Percentiles rank a stretch among this genome's conserved stretches.
phyloP scores from a whole-genome alignment of 108 stramenopile genomes.

The Nitzschia putrida region DNA sequence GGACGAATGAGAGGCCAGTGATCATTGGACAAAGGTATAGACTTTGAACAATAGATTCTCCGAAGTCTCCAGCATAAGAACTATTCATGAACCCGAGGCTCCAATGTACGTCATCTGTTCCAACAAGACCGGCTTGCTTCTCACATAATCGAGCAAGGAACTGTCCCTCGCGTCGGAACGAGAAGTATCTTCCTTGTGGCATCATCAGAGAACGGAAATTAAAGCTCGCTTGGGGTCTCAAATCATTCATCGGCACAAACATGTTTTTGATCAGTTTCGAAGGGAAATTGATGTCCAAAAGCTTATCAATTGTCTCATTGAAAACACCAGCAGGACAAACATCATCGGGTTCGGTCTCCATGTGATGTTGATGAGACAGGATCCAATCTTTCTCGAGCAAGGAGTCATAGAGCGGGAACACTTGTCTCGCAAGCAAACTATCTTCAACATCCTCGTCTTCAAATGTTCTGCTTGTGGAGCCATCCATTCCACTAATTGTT shows the following conservation, averaged over 20 bases:
- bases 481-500: not conserved
- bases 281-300: conserved; percentile 61
- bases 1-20: conserved; percentile 57
- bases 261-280: conserved; percentile 48
- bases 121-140: conserved; percentile 38
- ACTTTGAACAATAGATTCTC: conserved; percentile 67
- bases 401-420: conserved; percentile 47
- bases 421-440: conserved; percentile 40
- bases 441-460: conserved; percentile 11
- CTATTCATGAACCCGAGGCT: conserved; percentile 69
- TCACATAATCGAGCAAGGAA: conserved; percentile 57
- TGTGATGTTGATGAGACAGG: conserved; percentile 34
- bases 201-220: conserved; percentile 69
- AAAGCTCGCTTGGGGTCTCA: conserved; percentile 49
- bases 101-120: conserved; percentile 54
- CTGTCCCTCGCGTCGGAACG: conserved; percentile 67
- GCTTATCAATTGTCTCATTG: conserved; percentile 41
- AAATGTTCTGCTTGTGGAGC: not conserved
- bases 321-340: conserved; percentile 11
- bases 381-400: conserved; percentile 58
- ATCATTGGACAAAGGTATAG: conserved; percentile 64
- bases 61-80: conserved; percentile 69
- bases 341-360: conserved; percentile 11
- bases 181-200: conserved; percentile 67
- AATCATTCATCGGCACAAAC: conserved; percentile 45